Evolutionary conservation across 371 early-diverging fungal species (phyloP).

Genomic region (Dinochytrium kinnereticum): DNA sequence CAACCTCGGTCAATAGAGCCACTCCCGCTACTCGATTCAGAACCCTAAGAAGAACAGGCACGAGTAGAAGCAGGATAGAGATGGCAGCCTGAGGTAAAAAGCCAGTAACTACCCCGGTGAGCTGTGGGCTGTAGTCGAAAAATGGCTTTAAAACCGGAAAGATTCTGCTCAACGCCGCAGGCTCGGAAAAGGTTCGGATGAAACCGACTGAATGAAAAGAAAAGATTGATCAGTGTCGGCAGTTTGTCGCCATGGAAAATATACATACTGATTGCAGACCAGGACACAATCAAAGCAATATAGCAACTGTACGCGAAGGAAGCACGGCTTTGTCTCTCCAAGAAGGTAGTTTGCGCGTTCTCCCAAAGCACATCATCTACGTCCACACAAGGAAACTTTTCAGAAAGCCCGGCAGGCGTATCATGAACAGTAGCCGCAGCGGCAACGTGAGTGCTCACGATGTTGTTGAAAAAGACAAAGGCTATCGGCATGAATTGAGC

Average conservation of each 20-base stretch:
- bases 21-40: constrained; percentile 15
- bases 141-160: constrained; percentile 48
- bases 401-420: constrained; percentile 70
- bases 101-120: constrained; percentile 76
- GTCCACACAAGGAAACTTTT: constrained; percentile 68
- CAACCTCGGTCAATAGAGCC: constrained; percentile 45
- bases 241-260: too few relatives aligned
- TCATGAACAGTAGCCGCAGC: constrained; percentile 73
- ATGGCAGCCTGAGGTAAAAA: constrained; percentile 76
- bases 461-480: constrained; percentile 81
- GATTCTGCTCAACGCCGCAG: constrained; percentile 64
- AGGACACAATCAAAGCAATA: constrained; percentile 59
- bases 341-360: constrained; percentile 69
- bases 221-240: too few relatives aligned
- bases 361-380: constrained; percentile 85
- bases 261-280: constrained; percentile 61
- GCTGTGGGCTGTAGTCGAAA: constrained; percentile 30
- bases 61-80: constrained; percentile 70
- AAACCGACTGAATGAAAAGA: constrained; percentile 40
- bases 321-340: constrained; percentile 62
- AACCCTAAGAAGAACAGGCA: constrained; percentile 67
- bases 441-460: constrained; percentile 83
- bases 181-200: constrained; percentile 66
- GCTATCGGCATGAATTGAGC: constrained; percentile 49
- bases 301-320: constrained; percentile 57